Base-by-base conservation (phyloP, 2,329 filamentous ascomycete species). In the Fusarium luffae region DNA sequence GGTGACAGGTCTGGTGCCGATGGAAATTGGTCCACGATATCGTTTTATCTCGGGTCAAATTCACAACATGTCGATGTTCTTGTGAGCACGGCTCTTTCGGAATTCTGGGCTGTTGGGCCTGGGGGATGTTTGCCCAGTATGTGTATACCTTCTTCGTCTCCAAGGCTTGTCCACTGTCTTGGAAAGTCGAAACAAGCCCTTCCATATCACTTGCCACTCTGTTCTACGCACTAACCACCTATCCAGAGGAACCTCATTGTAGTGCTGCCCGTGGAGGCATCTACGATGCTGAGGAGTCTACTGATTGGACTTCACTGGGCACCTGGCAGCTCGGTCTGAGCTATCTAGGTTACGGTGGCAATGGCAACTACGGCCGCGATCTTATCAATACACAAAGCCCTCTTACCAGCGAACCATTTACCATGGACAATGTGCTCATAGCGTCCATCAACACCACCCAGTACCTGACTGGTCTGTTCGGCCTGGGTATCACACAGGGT, bases 11-110 rank as follows among this genome's bases (percentile, higher is more conserved):
- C 87, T 66, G 89, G 89, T 49, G 84, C 86, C 69, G 90, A 93
- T 76, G 91, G 91, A 12, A 85, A 85, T 67, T 94, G 92, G 92
- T 93, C 91, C 18, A 88, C 90, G 9, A 88, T 93, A 69, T 83
- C 82, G 14, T 82, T 94, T 48, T 63, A 71, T 8, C 63, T 86
- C 81, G 72, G 83, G 86, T 78, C 80, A 21, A 70, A 78, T 12
- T 73, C 73, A 9, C 75, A 81, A 55, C 30, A 70, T 12, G 74
- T 83, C 63, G 77, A 81, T 69, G 77, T 84, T 32, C 75, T 84
- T 14, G 84, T 90, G 54, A 93, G 90, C 74, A 93, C 91, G 8
- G 85, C 86, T 14, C 84, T 90, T 43, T 92, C 92, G 37, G 90
- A 93, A 77, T 89, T 90, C 44, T 93, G 91, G 90, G 85, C 88